These are phyloP conservation scores for Yamadazyma paraphyllophila DNA, from an alignment of 805 yeast genomes.

Conservation along the genomic window DNA sequence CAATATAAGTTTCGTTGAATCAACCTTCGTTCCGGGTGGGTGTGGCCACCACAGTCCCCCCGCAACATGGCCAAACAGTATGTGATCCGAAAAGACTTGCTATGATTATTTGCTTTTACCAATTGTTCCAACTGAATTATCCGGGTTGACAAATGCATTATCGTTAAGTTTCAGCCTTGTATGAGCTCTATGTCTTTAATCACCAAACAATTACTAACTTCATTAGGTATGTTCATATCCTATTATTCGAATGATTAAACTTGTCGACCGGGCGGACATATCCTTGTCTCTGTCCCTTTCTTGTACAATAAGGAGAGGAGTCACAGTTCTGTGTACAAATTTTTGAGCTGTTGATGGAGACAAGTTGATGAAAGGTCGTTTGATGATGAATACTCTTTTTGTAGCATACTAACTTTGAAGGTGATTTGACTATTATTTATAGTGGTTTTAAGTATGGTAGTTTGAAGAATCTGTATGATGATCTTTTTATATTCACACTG, in stretches of 20 bases:
- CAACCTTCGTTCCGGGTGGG: not conserved
- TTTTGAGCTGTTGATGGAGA: constrained; percentile 37
- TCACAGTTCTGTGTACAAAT: constrained; percentile 46
- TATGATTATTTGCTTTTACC: constrained; percentile 50
- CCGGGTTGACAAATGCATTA: constrained; percentile 49
- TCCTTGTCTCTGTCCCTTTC: constrained; percentile 34
- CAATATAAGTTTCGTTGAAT: constrained; percentile 4
- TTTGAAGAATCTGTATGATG: constrained; percentile 29
- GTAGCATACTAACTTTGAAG: constrained; percentile 2
- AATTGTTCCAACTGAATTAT: constrained; percentile 51
- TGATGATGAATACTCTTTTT: constrained; percentile 25
- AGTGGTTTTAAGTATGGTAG: not conserved
- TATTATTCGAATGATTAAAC: constrained; percentile 36
- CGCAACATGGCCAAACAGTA: not conserved
- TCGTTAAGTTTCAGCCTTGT: constrained; percentile 57
- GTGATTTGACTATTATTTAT: constrained; percentile 4
- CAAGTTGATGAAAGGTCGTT: constrained; percentile 48
- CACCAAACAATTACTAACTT: constrained; percentile 17
- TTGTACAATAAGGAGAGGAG: constrained; percentile 45
- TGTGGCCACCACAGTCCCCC: no score
- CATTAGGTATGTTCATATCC: constrained; percentile 15
- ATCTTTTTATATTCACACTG: constrained; percentile 46
- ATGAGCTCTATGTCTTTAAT: constrained; percentile 33
- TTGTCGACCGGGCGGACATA: constrained; percentile 56
- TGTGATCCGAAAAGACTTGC: constrained; percentile 20